These are phyloP conservation scores for Coffea humblotiana DNA, from an alignment of 305 asterid genomes.

Conservation along the genomic window DNA sequence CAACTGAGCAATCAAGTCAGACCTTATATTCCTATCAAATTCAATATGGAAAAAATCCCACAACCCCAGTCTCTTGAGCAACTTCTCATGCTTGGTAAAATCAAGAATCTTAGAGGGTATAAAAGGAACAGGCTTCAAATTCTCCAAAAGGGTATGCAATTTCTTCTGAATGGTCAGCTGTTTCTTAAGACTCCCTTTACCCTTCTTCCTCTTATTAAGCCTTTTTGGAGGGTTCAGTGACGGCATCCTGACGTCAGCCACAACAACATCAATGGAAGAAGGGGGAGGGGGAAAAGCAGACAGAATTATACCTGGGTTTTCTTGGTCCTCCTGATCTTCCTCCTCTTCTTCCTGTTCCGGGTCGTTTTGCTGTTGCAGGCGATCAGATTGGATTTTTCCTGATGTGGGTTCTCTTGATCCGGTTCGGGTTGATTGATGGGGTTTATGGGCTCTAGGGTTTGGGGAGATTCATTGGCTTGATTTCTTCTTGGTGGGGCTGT, in stretches of 20 bases:
- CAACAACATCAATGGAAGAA: neutral
- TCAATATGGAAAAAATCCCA: conserved; percentile 63
- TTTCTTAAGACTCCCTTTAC: conserved; percentile 34
- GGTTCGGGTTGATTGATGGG: conserved; percentile 12
- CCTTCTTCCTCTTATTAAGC: conserved; percentile 44
- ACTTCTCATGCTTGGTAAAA: conserved; percentile 48
- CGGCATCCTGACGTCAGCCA: neutral
- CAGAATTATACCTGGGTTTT: conserved; percentile 13
- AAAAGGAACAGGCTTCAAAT: conserved; percentile 59
- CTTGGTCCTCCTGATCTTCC: conserved; percentile 21
- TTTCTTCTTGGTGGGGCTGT: neutral
- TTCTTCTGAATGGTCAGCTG: conserved; percentile 50
- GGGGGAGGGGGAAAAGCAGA: conserved; percentile 12
- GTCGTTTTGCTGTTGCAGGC: neutral
- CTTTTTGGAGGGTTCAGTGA: conserved; percentile 6
- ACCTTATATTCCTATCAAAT: conserved; percentile 51
- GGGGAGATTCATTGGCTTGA: conserved; percentile 8
- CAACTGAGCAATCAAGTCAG: conserved; percentile 59
- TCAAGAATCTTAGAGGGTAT: conserved; percentile 36
- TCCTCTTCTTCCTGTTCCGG: conserved; percentile 13
- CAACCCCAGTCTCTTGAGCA: conserved; percentile 58
- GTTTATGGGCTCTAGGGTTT: conserved; percentile 14
- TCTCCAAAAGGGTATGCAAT: conserved; percentile 35
- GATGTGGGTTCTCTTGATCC: conserved; percentile 10
- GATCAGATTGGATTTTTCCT: conserved; percentile 4